These are phyloP conservation scores for Candida loeiensis DNA, from an alignment of 805 yeast genomes.

Conservation along the genomic window DNA sequence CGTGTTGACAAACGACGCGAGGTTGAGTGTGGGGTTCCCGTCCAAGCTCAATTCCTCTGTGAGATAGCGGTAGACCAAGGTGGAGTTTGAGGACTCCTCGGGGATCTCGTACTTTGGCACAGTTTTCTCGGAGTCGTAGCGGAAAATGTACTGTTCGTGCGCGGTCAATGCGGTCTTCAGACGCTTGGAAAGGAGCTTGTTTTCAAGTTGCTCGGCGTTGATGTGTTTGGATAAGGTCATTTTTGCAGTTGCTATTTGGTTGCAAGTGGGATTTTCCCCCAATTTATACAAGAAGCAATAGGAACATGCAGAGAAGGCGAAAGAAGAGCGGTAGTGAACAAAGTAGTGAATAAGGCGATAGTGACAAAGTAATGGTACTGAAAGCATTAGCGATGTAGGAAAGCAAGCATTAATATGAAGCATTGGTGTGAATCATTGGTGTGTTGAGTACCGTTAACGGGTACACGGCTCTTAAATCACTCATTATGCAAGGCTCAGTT, in stretches of 20 bases:
- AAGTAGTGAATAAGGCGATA: too few relatives aligned
- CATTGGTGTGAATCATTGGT: too few relatives aligned
- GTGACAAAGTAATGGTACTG: too few relatives aligned
- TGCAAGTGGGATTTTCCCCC: not conserved
- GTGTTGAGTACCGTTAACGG: too few relatives aligned
- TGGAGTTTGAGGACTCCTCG: conserved; percentile 47
- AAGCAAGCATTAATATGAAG: too few relatives aligned
- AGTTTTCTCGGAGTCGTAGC: conserved; percentile 26
- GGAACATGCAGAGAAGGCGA: too few relatives aligned
- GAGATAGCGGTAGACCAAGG: conserved; percentile 57
- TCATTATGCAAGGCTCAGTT: too few relatives aligned
- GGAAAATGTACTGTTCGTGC: conserved; percentile 30
- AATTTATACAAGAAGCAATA: too few relatives aligned
- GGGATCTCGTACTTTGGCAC: conserved; percentile 65
- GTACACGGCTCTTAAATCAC: too few relatives aligned
- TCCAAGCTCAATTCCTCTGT: conserved; percentile 76
- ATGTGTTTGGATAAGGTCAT: conserved; percentile 48
- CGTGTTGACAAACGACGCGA: conserved; percentile 90
- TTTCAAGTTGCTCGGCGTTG: conserved; percentile 42
- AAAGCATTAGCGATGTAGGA: too few relatives aligned
- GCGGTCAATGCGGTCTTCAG: conserved; percentile 19
- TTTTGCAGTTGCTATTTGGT: not conserved
- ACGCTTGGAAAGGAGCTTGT: conserved; percentile 23
- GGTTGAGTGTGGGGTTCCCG: conserved; percentile 77
- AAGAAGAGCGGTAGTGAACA: too few relatives aligned